These are phyloP conservation scores for Lecanicillium sp. DNA, from an alignment of 2,329 filamentous ascomycete genomes.

Conservation along the genomic window DNA sequence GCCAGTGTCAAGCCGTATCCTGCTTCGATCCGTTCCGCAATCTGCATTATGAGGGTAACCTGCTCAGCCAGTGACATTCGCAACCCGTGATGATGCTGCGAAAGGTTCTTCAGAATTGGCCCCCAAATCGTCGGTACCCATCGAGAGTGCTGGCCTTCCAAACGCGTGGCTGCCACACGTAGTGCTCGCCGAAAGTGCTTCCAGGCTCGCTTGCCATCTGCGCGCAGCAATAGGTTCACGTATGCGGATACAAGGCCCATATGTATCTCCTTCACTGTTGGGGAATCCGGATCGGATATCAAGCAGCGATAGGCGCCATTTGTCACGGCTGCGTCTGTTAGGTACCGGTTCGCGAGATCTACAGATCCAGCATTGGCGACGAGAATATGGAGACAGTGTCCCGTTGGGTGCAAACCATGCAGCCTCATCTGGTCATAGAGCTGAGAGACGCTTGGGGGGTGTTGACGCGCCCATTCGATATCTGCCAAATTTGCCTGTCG, in stretches of 20 bases:
- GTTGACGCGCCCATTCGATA: constrained; percentile 56
- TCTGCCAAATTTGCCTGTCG: constrained; percentile 47
- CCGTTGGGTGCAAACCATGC: constrained; percentile 38
- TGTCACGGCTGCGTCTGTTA: constrained; percentile 33
- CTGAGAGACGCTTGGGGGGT: constrained; percentile 49
- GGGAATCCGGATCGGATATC: constrained; percentile 12
- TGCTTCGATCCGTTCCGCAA: constrained; percentile 20
- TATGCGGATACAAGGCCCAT: constrained; percentile 41
- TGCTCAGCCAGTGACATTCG: constrained; percentile 21
- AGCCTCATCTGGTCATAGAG: constrained; percentile 53
- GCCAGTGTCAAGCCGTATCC: constrained; percentile 15
- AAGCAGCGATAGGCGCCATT: constrained; percentile 11
- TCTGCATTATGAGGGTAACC: constrained; percentile 18
- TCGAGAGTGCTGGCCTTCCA: constrained; percentile 14
- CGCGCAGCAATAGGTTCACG: constrained; percentile 26
- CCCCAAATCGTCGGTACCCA: constrained; percentile 25
- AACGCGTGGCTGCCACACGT: constrained; percentile 18
- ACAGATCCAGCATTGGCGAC: constrained; percentile 43
- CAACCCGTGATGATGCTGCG: constrained; percentile 19
- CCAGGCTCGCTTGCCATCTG: constrained; percentile 12
- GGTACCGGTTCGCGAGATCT: constrained; percentile 38
- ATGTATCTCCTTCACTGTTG: constrained; percentile 16
- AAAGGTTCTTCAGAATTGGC: constrained; percentile 24
- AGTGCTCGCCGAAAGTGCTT: constrained; percentile 24
- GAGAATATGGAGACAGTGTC: constrained; percentile 46